Evolutionary conservation across 331 rosid species (phyloP), one percentile per base, ranked within the genome.

Genomic region (Quercus lobata): DNA sequence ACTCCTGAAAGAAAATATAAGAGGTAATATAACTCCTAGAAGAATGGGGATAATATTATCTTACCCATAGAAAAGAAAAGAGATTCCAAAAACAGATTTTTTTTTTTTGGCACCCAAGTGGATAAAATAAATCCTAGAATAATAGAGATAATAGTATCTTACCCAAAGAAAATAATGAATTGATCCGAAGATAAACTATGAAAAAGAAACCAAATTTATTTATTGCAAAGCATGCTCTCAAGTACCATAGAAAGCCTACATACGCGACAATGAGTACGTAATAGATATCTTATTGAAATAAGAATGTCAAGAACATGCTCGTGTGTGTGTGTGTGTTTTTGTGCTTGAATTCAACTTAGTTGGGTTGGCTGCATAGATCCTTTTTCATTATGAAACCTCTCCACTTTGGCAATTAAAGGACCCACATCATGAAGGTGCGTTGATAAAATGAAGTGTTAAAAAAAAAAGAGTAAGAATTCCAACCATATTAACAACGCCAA

Each of bases 1-100:
- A 61, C 84, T 72, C 85, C 92, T 86, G 37, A 58, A 10, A 9
- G 53, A 60, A 78, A 10, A 5, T 2, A 57, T 5, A 54, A 7
- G 34, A 30, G 27, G 25, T 25, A 37, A 44, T 2, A 22, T 10
- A 81, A 65, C 24, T 6, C 7, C 24, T 71, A 22, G n/a, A 44
- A 71, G 35, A 44, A 35, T 34, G 57, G 32, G n/a, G 35, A 58
- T 35, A 41, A 56, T 12, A 41, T 37, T 44, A 27, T 11, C 37
- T 71, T 15, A 22, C 12, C 18, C 16, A 6, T 8, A 52, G 22
- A 71, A 52, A 46, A 49, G 58, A 71, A 44, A 4, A 49, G 30
- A 24, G 58, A 46, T 19, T 35, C 72, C 53, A 19, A 68, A 68
- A 4, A 32, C 24, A 34, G 17, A 19, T 7, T 49, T 49, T 49